Percentiles rank a stretch among this genome's conserved stretches.
Conservation (phyloP, 1,139 yeast genomes). For the Geotrichum reessii region DNA sequence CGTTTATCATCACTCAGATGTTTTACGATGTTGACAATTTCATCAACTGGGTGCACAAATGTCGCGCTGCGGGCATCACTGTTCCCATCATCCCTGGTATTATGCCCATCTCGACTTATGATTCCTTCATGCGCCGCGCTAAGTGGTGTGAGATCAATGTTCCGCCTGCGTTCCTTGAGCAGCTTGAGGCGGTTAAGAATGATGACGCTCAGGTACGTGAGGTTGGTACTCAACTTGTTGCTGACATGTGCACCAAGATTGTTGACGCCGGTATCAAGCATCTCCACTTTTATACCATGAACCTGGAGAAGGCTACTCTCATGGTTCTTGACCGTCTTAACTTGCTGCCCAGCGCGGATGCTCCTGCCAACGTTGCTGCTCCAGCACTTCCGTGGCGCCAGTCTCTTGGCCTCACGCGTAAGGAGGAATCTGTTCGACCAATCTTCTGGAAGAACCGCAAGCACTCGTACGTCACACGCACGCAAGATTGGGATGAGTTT, state of each 20-base stretch:
- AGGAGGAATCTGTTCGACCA: conserved; percentile 82
- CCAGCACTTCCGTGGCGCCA: conserved; percentile 77
- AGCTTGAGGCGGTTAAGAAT: conserved; percentile 76
- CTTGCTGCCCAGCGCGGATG: conserved; percentile 37
- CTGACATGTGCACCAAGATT: conserved; percentile 74
- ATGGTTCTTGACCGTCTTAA: conserved; percentile 78
- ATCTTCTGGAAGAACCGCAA: conserved; percentile 96
- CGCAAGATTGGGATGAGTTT: conserved; percentile 91
- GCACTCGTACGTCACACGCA: conserved; percentile 81
- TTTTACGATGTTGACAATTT: conserved; percentile 79
- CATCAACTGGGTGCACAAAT: conserved; percentile 68
- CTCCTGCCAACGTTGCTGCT: conserved; percentile 34
- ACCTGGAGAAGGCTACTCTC: conserved; percentile 81
- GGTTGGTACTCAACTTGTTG: conserved; percentile 74
- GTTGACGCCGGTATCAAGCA: conserved; percentile 76
- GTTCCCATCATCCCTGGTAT: conserved; percentile 95
- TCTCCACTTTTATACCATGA: conserved; percentile 94
- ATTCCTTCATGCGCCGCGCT: conserved; percentile 87
- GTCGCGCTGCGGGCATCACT: conserved; percentile 68
- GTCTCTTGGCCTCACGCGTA: conserved; percentile 75
- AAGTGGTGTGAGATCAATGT: conserved; percentile 83
- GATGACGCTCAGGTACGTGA: conserved; percentile 87
- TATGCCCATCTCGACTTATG: conserved; percentile 95
- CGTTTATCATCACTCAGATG: conserved; percentile 83
- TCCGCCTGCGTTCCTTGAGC: conserved; percentile 67